Evolutionary conservation across 2,329 filamentous ascomycete genomes (phyloP), one percentile per base, ranked within the genome.

Genomic region (Claviceps digitariae): DNA sequence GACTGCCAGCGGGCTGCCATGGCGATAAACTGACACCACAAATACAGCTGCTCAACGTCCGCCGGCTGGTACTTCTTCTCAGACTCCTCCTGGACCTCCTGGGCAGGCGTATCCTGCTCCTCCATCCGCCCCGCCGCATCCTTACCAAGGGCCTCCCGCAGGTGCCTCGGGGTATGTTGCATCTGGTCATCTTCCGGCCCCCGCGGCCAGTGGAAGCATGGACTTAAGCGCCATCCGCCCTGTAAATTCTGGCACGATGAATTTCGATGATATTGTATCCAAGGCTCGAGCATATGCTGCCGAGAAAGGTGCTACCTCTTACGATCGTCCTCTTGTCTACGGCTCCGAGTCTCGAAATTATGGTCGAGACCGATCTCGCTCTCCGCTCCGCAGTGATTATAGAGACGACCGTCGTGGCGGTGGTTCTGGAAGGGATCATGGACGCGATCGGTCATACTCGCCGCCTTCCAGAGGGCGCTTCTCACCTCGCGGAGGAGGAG

Each of bases 241-340:
- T 4, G 78, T 85, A 53, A 88, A 79, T 65, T 87, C 86, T 31
- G 89, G 89, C 55, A 88, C 85, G 21, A 84, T 94, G 61, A 91
- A 84, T 67, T 84, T 95, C 58, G 80, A 85, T 55, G 88, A 94
- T 66, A 86, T 88, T 49, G 84, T 95, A 61, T 87, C 89, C 41
- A 88, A 90, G 66, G 89, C 88, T 48, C 86, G 87, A 66, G 86
- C 84, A 44, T 87, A 87, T 67, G 87, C 89, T 43, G 82, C 86
- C 31, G 84, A 91, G 66, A 87, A 88, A 64, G 87, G 87, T 56
- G 74, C 89, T 36, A 71, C 77, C 40, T 74, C 77, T 17, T 84
- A 83, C 65, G 81, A 84, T 50, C 74, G 80, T 51, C 75, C 76
- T 43, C 67, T 69, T 52, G 69, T 69, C 51, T 78, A 76, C 60